Base-by-base conservation (phyloP, 805 yeast genomes). In the Crinitomyces ghanaensis region DNA sequence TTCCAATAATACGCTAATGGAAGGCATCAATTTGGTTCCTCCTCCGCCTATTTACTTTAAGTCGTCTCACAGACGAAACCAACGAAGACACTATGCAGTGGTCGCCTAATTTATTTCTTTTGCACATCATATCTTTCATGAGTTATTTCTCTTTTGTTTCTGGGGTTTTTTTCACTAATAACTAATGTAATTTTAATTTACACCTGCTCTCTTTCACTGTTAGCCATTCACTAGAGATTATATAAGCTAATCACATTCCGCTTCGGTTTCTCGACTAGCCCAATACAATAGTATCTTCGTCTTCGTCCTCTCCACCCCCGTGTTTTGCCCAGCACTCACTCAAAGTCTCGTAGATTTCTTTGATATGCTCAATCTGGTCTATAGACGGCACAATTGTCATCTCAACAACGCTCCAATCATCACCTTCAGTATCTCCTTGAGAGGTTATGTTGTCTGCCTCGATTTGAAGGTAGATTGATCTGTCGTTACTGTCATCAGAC, bases 241-340 rank as follows among this genome's bases (percentile, higher is more conserved):
- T 11, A 37, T 33, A 24, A 31, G 22, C 39, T 34, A 35, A 9
- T 23, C 37, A 5, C 23, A 36, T 11, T 33, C 39, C 6, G 28
- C 38, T 11, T 35, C 38, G 13, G 21, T 22, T 21, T 34, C 37
- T 12, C 21, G 11, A 6, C 24, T 34, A n/a, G 27, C 30, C n/a
- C 27, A 37, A 26, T 21, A n/a, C 21, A 11, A 32, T 28, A 12
- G 28, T 30, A 5, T 34, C 43, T 13, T 36, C 36, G 21, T 42
- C 46, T 2, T 36, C 39, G 12, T 26, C 33, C 8, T 25, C 41
- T 4, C 35, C 31, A 26, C 45, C 52, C 5, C 44, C 44, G 30
- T 48, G 52, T 26, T 47, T 29, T 16, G 48, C 32, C 2, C 50
- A 39, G 36, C 52, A 48, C 20, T 35, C 38, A 15, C 47, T 38